Evolutionary conservation across 441 rosid genomes (phyloP).

Genomic region (Melastoma candidum): DNA sequence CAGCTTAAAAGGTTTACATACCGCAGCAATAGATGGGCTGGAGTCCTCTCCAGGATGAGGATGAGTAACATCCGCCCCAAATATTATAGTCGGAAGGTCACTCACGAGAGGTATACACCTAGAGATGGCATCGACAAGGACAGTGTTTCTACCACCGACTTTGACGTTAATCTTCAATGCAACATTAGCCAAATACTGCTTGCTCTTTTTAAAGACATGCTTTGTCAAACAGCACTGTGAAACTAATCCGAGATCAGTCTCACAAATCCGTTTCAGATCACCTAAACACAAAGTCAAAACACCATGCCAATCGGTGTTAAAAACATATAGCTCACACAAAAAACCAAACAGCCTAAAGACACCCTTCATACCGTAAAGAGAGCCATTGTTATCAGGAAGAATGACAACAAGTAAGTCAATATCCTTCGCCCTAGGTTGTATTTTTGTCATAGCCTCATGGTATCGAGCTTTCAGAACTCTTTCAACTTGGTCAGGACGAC

Average conservation of each 20-base stretch:
- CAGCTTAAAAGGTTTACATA: conserved; percentile 10
- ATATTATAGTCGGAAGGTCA: conserved; percentile 30
- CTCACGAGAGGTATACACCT: conserved; percentile 31
- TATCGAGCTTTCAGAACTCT: conserved; percentile 24
- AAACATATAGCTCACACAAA: neutral
- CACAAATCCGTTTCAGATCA: conserved; percentile 32
- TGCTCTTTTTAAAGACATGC: conserved; percentile 27
- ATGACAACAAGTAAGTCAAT: conserved; percentile 32
- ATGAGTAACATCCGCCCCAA: conserved; percentile 40
- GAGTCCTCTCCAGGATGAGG: conserved; percentile 33
- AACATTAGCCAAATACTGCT: conserved; percentile 29
- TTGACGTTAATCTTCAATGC: conserved; percentile 34
- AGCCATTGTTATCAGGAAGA: conserved; percentile 32
- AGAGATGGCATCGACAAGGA: conserved; percentile 32
- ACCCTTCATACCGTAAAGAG: conserved; percentile 27
- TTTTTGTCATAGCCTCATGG: conserved; percentile 21
- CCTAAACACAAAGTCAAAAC: conserved; percentile 11
- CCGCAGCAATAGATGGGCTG: conserved; percentile 33
- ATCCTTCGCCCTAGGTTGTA: conserved; percentile 32
- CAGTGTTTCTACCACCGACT: conserved; percentile 39
- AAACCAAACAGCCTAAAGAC: neutral
- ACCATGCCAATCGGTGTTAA: too few relatives aligned
- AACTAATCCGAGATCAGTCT: conserved; percentile 31
- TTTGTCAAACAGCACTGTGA: conserved; percentile 37
- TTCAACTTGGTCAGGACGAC: conserved; percentile 30